A percentile compares a stretch with the other conserved stretches of the same genome.
Evolutionary conservation across 306 rosid genomes (phyloP).

Genomic region (Amphicarpaea edgeworthii): DNA sequence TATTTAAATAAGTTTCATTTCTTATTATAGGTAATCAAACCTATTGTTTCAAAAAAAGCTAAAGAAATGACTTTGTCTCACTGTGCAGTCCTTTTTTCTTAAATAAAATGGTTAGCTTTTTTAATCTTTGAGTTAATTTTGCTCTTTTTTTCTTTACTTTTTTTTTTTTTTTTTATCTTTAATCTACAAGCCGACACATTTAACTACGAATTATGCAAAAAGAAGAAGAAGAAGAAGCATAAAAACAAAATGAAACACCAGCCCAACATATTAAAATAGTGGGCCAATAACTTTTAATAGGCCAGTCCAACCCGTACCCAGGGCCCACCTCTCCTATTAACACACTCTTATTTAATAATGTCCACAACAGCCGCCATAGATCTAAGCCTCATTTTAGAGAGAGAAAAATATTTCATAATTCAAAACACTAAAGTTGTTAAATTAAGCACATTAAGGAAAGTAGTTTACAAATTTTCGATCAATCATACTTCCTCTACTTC

Average conservation of each 20-base stretch:
- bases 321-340: neutral
- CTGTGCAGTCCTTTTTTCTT: no score
- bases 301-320: neutral
- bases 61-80: no score
- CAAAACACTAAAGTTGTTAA: neutral
- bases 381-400: neutral
- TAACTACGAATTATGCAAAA: neutral
- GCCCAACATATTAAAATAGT: neutral
- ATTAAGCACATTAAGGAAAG: neutral
- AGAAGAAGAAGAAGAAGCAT: no score
- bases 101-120: no score
- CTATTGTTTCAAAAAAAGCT: no score
- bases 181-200: neutral
- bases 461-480: neutral
- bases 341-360: no score
- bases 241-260: neutral
- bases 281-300: neutral
- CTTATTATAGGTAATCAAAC: no score
- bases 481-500: neutral
- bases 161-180: neutral
- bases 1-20: no score
- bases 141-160: neutral
- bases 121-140: neutral
- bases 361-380: neutral
- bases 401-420: neutral